Base-by-base conservation (phyloP, 2,329 filamentous ascomycete species). In the Aspergillus piperis region DNA sequence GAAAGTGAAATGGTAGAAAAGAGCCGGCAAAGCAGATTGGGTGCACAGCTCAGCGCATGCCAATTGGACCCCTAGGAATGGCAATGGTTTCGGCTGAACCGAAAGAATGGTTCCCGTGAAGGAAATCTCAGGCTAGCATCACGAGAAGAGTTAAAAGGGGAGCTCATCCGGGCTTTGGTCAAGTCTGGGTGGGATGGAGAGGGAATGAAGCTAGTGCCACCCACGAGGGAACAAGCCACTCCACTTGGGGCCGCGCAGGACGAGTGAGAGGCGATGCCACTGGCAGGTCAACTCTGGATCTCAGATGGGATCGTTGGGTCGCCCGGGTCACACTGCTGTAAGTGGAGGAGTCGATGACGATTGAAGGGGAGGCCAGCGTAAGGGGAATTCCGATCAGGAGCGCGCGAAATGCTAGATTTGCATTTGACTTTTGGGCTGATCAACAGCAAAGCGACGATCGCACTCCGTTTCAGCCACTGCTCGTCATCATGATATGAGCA, bases 11-110 rank as follows among this genome's bases (percentile, higher is more conserved):
- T 4, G 4, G 1, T 11, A 36, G 32, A 36, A 36, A 36, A 15
- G 32, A 36, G 32, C 11, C 11, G 32, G 30, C 30, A 36, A 15
- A 38, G n/a, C n/a, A 58, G 54, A 36, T 52, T 30, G 55, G 44
- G 11, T 51, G 42, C 48, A 42, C 36, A 44, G 27, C 15, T 51
- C 30, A 55, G 21, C 39, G 44, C 55, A 63, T 63, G 50, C 61
- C 59, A 57, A 63, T 63, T 63, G 61, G 58, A 10, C 8, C 23
- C 30, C 53, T 54, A 51, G 36, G 61, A 58, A 61, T 61, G 58
- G 36, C 42, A 36, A 39, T 51, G 13, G 52, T 25, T 38, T 27
- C 41, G 23, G 47, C 44, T 36, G 32, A 13, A 36, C 11, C 32
- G 32, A 36, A 36, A 55, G 52, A 55, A 55, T 55, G 52, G 39